Evolutionary conservation across 192 early-diverging fungal genomes (phyloP).

Genomic region (Lunasporangiospora selenospora): DNA sequence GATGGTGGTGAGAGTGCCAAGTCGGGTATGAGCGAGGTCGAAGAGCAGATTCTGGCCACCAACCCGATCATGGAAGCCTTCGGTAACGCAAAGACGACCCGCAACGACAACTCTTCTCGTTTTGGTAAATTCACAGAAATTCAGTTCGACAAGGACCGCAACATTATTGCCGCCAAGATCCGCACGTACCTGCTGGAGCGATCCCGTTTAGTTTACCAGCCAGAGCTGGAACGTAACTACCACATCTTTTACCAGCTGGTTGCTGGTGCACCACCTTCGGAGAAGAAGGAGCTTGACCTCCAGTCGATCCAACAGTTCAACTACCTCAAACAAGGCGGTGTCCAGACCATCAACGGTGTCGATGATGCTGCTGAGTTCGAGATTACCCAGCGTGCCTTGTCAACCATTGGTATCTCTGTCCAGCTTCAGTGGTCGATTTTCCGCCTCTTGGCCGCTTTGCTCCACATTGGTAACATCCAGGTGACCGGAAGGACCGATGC

Average conservation of each 20-base stretch:
- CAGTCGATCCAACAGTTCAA: slow-evolving; percentile 79
- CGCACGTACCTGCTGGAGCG: slow-evolving; percentile 97
- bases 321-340: slow-evolving; percentile 89
- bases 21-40: slow-evolving; percentile 70
- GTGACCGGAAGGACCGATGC: slow-evolving; percentile 78
- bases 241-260: slow-evolving; percentile 99
- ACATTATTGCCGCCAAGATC: slow-evolving; percentile 94
- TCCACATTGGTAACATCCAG: slow-evolving; percentile 96
- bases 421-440: slow-evolving; percentile 91
- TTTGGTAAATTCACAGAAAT: slow-evolving; percentile 97
- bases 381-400: slow-evolving; percentile 84
- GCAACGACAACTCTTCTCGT: slow-evolving; percentile 98
- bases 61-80: slow-evolving; percentile 99
- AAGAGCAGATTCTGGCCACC: slow-evolving; percentile 89
- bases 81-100: slow-evolving; percentile 98
- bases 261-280: slow-evolving; percentile 84
- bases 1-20: slow-evolving; percentile 56
- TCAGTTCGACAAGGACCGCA: slow-evolving; percentile 81
- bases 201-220: slow-evolving; percentile 95
- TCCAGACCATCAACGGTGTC: slow-evolving; percentile 81
- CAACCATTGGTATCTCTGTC: slow-evolving; percentile 84
- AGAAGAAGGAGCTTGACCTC: slow-evolving; percentile 83
- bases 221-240: slow-evolving; percentile 94
- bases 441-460: slow-evolving; percentile 86
- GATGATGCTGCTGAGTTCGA: slow-evolving; percentile 95